These are phyloP conservation scores for Microbotryum violaceum DNA, from an alignment of 1,284 basidiomycete genomes.

Conservation along the genomic window DNA sequence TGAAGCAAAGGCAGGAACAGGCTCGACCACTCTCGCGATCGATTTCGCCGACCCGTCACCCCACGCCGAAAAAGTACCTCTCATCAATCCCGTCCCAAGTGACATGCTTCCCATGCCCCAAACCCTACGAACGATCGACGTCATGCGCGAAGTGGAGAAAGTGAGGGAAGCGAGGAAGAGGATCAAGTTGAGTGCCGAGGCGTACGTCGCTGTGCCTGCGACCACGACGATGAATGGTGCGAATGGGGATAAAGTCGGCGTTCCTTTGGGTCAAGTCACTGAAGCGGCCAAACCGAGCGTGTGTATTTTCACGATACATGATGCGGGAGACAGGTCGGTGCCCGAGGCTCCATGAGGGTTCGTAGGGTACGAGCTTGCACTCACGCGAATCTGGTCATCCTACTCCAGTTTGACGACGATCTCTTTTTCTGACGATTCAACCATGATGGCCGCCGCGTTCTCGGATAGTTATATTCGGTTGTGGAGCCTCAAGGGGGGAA, in stretches of 20 bases:
- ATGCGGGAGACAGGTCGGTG: constrained; percentile 77
- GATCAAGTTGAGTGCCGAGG: constrained; percentile 72
- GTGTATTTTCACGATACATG: constrained; percentile 85
- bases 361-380: not conserved
- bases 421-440: constrained; percentile 82
- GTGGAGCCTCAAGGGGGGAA: constrained; percentile 95
- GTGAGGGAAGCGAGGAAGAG: constrained; percentile 84
- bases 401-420: constrained; percentile 66
- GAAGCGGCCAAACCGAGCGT: constrained; percentile 58
- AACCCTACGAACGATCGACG: constrained; percentile 75
- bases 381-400: constrained; percentile 1
- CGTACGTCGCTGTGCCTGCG: constrained; percentile 39
- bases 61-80: constrained; percentile 8
- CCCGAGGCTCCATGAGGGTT: not conserved
- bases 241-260: not conserved
- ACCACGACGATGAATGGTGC: not conserved
- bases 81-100: constrained; percentile 53
- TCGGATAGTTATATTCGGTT: constrained; percentile 90
- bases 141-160: constrained; percentile 82
- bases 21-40: constrained; percentile 15
- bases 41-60: constrained; percentile 6
- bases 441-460: constrained; percentile 93
- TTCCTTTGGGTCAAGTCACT: not conserved
- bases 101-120: constrained; percentile 73
- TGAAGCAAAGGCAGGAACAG: constrained; percentile 20